Evolutionary conservation across 1,284 basidiomycete genomes (phyloP).

Genomic region (Marasmius sp.): DNA sequence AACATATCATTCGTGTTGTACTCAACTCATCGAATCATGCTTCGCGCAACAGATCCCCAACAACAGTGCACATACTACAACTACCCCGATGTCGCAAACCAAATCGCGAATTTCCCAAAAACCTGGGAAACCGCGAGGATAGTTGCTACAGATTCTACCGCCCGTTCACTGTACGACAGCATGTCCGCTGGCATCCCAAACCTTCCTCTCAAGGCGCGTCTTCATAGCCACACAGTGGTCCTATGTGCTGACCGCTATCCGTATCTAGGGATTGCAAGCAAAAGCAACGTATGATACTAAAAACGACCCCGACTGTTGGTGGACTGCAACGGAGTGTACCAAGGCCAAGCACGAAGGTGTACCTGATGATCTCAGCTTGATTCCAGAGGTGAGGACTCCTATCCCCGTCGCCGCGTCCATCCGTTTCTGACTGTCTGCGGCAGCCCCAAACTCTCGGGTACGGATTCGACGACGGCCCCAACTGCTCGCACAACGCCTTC

Average conservation of each 20-base stretch:
- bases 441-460: slow-evolving; percentile 63
- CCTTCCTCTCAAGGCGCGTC: neutral
- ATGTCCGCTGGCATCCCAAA: neutral
- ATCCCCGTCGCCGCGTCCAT: neutral
- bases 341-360: slow-evolving; percentile 47
- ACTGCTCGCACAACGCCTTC: slow-evolving; percentile 65
- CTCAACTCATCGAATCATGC: neutral
- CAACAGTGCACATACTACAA: neutral
- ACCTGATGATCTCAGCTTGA: slow-evolving; percentile 53
- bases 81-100: neutral
- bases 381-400: slow-evolving; percentile 50
- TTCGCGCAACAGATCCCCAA: neutral
- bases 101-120: neutral
- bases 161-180: neutral
- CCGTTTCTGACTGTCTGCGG: neutral
- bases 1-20: neutral
- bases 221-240: neutral
- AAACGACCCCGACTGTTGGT: slow-evolving; percentile 49
- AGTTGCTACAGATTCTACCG: neutral
- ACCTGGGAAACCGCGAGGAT: neutral
- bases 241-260: no score
- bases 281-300: slow-evolving; percentile 16
- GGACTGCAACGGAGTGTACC: slow-evolving; percentile 60
- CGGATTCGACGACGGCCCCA: slow-evolving; percentile 73
- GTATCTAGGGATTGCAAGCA: neutral